Conservation (phyloP, 2,329 filamentous ascomycete genomes). For the Chlorencoelia australis region DNA sequence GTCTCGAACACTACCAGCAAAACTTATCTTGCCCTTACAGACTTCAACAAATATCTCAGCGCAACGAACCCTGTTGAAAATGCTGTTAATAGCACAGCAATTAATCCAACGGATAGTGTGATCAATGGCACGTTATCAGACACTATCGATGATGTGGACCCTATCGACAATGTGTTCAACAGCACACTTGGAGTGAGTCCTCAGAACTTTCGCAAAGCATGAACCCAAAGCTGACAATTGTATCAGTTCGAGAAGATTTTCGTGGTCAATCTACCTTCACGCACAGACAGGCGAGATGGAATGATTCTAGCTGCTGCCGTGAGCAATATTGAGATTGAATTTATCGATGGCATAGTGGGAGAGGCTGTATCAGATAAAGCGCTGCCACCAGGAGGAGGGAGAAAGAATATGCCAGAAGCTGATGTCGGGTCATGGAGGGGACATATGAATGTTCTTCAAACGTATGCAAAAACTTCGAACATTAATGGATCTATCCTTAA, state of each 20-base stretch:
- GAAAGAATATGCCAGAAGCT: slow-evolving; percentile 13
- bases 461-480: background rate
- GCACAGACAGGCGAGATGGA: slow-evolving; percentile 40
- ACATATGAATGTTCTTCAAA: slow-evolving; percentile 31
- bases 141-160: no score
- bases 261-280: slow-evolving; percentile 35
- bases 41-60: no score
- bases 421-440: slow-evolving; percentile 34
- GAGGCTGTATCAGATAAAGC: slow-evolving; percentile 33
- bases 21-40: no score
- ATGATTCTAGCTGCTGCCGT: slow-evolving; percentile 34
- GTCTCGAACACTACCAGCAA: no score
- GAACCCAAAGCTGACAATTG: no score
- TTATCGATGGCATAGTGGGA: slow-evolving; percentile 34
- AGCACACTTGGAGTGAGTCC: no score
- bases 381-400: slow-evolving; percentile 23
- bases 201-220: no score
- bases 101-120: no score
- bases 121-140: no score
- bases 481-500: accelerated
- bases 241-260: slow-evolving; percentile 39
- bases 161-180: no score
- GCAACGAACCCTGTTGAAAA: no score
- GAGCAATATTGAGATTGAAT: slow-evolving; percentile 34
- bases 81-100: no score